These are phyloP conservation scores for Phytophthora megakarya DNA, from an alignment of 352 stramenopile species.

Conservation along the genomic window DNA sequence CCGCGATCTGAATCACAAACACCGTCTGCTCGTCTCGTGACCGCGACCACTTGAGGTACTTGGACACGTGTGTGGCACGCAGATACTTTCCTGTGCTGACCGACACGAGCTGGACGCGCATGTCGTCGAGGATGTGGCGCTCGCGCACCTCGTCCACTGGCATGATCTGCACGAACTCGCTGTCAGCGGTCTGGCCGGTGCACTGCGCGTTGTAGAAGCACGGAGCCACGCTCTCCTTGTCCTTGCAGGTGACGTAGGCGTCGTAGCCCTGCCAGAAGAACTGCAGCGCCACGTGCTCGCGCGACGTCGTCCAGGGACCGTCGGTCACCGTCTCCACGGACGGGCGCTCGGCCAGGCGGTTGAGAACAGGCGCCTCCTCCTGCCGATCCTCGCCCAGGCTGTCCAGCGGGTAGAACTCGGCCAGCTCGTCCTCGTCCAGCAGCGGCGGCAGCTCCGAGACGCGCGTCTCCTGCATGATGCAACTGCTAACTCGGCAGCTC, in stretches of 20 bases:
- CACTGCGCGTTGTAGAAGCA: constrained; percentile 68
- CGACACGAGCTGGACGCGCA: constrained; percentile 66
- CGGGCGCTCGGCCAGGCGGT: neutral
- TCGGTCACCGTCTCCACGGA: constrained; percentile 28
- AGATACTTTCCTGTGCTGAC: constrained; percentile 57
- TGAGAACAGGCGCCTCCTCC: constrained; percentile 2
- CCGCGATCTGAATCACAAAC: constrained; percentile 61
- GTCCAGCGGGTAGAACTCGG: constrained; percentile 39
- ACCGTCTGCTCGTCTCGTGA: constrained; percentile 64
- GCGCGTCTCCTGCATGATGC: constrained; percentile 3
- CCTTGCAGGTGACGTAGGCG: constrained; percentile 54
- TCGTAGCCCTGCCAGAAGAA: constrained; percentile 77
- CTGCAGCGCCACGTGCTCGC: constrained; percentile 58
- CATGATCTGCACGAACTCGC: constrained; percentile 63
- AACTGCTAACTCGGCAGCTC: constrained; percentile 2
- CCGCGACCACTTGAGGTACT: constrained; percentile 70
- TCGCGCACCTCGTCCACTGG: constrained; percentile 55
- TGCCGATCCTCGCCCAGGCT: constrained; percentile 10
- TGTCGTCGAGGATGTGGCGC: constrained; percentile 62
- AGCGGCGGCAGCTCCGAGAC: neutral
- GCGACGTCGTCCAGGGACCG: constrained; percentile 43
- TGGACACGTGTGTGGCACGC: constrained; percentile 62
- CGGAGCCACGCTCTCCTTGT: constrained; percentile 54
- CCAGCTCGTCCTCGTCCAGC: constrained; percentile 29
- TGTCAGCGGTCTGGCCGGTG: constrained; percentile 34